Evolutionary conservation across 305 asterid genomes (phyloP), one percentile per base, ranked within the genome.

Genomic region (Coffea humblotiana): DNA sequence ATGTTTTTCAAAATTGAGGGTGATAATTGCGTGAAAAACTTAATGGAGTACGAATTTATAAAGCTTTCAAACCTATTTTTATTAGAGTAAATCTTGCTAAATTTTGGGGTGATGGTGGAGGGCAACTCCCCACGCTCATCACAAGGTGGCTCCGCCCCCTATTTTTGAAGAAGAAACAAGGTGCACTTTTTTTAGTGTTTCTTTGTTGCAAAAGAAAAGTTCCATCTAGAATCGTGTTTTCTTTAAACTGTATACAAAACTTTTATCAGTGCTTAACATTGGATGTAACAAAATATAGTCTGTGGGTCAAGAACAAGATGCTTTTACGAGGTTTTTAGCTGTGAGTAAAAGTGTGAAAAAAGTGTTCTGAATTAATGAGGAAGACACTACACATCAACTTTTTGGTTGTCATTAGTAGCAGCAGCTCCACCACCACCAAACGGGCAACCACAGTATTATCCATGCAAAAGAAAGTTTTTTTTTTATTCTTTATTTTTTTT

Each of bases 241-340:
- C 9, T 61, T 61, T 23, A 40, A 0, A 40, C 43, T 40, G 43
- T 40, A 40, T 40, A 40, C 43, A 40, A 0, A 68, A 23, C 25
- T 37, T 68, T 68, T 68, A 4, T 68, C 23, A 15, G 21, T 32
- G 37, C 12, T 47, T n/a, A 47, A 25, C 43, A 23, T n/a, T 47
- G 60, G 54, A 25, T 25, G 75, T 2, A 23, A 48, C 13, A 48
- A 71, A 71, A 48, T 71, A 48, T 45, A n/a, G 19, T 32, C 32
- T 9, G 16, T 6, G 61, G n/a, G 48, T 72, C n/a, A 48, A 72
- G 75, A 48, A 47, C 47, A 78, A 78, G 77, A 79, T 71, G 73
- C 78, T 64, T 25, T 79, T 65, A 79, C 82, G 73, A 79, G 78
- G 78, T 79, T 69, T 40, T 48, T 77, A 52, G 27, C 75, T 15